Conservation (phyloP, 208 protist species). For the Crithidia acanthocephali region DNA sequence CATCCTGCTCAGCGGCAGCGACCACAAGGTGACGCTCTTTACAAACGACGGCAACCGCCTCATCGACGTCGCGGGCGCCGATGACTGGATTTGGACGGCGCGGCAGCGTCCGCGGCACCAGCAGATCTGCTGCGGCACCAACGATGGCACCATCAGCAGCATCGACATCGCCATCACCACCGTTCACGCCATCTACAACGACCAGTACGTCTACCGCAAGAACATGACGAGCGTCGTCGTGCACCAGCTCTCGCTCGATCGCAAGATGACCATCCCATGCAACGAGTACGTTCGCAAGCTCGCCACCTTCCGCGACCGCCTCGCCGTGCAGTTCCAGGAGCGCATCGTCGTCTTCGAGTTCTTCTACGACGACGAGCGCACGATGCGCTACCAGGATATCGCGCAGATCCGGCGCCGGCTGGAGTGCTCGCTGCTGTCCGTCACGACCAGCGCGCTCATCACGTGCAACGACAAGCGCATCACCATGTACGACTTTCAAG, state of each 20-base stretch:
- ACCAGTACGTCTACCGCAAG: constrained; percentile 96
- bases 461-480: constrained; percentile 90
- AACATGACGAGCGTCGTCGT: constrained; percentile 96
- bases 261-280: constrained; percentile 90
- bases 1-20: constrained; percentile 92
- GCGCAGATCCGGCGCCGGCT: constrained; percentile 92
- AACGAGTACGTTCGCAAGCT: constrained; percentile 96
- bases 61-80: constrained; percentile 64
- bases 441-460: constrained; percentile 90
- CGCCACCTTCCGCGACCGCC: constrained; percentile 93
- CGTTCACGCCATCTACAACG: constrained; percentile 95
- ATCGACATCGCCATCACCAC: constrained; percentile 89
- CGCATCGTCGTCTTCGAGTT: constrained; percentile 95
- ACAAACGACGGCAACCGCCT: constrained; percentile 90
- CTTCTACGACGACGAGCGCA: constrained; percentile 89
- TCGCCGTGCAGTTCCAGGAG: constrained; percentile 95
- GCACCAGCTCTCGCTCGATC: constrained; percentile 92
- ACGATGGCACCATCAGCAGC: constrained; percentile 90
- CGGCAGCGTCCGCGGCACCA: constrained; percentile 80
- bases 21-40: constrained; percentile 92
- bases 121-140: constrained; percentile 88
- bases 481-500: constrained; percentile 92
- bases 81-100: constrained; percentile 90
- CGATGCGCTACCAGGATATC: constrained; percentile 91
- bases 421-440: constrained; percentile 94